Percentiles rank a stretch among this genome's conserved stretches.
phyloP scores from a whole-genome alignment of 139 green algal species.

The Chlamydomonas urium region DNA sequence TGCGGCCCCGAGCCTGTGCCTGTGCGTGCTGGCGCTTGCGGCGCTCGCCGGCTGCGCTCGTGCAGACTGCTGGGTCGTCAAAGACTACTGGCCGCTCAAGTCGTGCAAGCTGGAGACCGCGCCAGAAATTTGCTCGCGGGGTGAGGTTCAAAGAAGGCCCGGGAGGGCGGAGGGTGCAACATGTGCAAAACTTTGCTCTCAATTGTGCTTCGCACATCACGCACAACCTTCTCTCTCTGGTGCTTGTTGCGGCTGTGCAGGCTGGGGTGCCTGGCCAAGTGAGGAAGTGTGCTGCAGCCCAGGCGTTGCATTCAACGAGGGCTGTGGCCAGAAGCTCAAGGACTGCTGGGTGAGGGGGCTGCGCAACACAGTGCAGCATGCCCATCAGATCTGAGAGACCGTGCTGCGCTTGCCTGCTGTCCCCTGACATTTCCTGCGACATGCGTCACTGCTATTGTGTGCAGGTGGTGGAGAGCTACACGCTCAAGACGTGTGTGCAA shows the following conservation, averaged over 20 bases:
- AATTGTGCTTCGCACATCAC: not conserved
- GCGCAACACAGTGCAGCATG: not conserved
- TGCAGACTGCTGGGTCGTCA: slow-evolving; percentile 6
- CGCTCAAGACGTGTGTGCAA: slow-evolving; percentile 32
- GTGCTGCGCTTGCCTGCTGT: not conserved
- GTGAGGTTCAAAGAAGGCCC: slow-evolving; percentile 4
- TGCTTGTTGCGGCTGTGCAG: too few relatives aligned
- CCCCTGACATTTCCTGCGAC: not conserved
- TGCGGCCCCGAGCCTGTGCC: not conserved
- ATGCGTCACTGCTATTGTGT: not conserved
- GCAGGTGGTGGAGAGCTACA: slow-evolving; percentile 37
- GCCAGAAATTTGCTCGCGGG: slow-evolving; percentile 27
- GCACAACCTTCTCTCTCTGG: too few relatives aligned
- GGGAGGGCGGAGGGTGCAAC: not conserved
- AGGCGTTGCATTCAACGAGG: slow-evolving; percentile 34
- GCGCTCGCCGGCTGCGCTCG: not conserved
- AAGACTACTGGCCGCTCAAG: slow-evolving; percentile 27
- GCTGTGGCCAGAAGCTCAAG: slow-evolving; percentile 23
- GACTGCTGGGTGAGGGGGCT: slow-evolving; percentile 25
- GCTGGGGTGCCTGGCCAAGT: slow-evolving; percentile 31
- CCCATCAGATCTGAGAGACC: not conserved
- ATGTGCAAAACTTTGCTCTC: not conserved
- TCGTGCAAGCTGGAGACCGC: slow-evolving; percentile 29
- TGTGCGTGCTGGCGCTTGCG: not conserved
- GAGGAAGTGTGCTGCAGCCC: slow-evolving; percentile 33